These are phyloP conservation scores for Cercospora sp. DNA, from an alignment of 2,329 filamentous ascomycete species.

Conservation along the genomic window DNA sequence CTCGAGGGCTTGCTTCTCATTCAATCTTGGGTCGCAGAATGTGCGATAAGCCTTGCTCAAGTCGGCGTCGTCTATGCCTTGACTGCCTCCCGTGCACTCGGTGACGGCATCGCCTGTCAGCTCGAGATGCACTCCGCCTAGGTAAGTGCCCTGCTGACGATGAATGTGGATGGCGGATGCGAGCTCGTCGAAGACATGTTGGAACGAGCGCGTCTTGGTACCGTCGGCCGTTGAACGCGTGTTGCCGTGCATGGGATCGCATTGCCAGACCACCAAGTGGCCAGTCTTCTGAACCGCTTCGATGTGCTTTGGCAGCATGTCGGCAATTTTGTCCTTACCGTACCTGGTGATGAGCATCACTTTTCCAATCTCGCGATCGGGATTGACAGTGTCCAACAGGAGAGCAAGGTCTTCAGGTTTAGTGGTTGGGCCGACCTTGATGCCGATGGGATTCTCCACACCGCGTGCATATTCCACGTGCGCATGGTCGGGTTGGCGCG, in stretches of 20 bases:
- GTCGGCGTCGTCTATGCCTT: conserved; percentile 83
- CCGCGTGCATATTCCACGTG: conserved; percentile 98
- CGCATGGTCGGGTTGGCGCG: conserved; percentile 85
- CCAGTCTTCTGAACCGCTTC: conserved; percentile 80
- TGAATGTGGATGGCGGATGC: conserved; percentile 82
- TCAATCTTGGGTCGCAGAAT: conserved; percentile 91
- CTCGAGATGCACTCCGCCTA: conserved; percentile 93
- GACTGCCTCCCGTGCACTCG: conserved; percentile 89
- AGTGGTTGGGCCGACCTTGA: conserved; percentile 93
- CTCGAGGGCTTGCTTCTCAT: conserved; percentile 97
- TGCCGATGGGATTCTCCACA: conserved; percentile 90
- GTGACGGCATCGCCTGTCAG: conserved; percentile 95
- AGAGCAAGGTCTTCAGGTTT: conserved; percentile 71
- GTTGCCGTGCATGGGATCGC: conserved; percentile 96
- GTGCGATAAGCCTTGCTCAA: conserved; percentile 89
- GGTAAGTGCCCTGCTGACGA: conserved; percentile 76
- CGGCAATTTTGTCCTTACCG: conserved; percentile 73
- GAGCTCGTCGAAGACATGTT: conserved; percentile 85
- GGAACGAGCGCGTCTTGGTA: conserved; percentile 90
- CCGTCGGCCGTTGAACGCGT: conserved; percentile 67
- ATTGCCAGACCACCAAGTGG: conserved; percentile 87
- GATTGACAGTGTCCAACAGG: conserved; percentile 84
- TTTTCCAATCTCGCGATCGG: conserved; percentile 78
- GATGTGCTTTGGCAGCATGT: conserved; percentile 81
- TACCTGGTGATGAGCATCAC: conserved; percentile 96